These are phyloP conservation scores for Cadophora gregata DNA, from an alignment of 2,329 filamentous ascomycete species.

Conservation along the genomic window DNA sequence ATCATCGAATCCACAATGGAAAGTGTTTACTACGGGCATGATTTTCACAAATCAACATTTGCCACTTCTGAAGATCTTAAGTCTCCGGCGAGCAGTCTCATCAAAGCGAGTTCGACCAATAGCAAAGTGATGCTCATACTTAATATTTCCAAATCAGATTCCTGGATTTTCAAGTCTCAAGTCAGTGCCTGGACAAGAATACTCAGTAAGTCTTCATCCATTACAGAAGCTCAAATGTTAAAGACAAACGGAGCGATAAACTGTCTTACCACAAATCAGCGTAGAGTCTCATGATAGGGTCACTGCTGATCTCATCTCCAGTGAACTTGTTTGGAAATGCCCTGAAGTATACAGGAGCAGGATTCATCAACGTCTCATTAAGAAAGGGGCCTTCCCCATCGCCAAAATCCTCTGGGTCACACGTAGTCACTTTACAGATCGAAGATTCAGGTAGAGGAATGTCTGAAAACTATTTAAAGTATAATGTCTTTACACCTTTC, in stretches of 20 bases:
- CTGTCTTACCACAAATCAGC: too few relatives aligned
- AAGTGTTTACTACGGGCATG: conserved; percentile 36
- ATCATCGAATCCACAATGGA: conserved; percentile 39
- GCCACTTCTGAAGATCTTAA: background rate
- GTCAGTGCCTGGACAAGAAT: conserved; percentile 56
- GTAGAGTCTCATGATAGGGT: too few relatives aligned
- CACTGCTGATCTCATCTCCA: background rate
- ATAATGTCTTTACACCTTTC: conserved; percentile 64
- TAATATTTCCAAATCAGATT: conserved; percentile 44
- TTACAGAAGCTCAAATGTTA: too few relatives aligned
- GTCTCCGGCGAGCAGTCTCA: background rate
- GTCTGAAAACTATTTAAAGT: conserved; percentile 62
- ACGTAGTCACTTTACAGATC: conserved; percentile 46
- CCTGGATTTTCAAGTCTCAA: conserved; percentile 59
- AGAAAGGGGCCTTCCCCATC: conserved; percentile 13
- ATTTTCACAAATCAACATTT: conserved; percentile 20
- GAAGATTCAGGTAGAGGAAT: conserved; percentile 69
- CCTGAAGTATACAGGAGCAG: conserved; percentile 62
- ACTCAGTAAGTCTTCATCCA: conserved; percentile 45
- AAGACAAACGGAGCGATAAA: too few relatives aligned
- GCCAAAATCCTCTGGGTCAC: background rate
- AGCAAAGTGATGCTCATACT: conserved; percentile 53
- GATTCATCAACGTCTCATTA: conserved; percentile 54
- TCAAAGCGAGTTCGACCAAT: conserved; percentile 29
- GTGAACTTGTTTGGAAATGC: conserved; percentile 67